Base-by-base conservation (phyloP, 2,329 filamentous ascomycete species). In the Aspergillus luchuensis region DNA sequence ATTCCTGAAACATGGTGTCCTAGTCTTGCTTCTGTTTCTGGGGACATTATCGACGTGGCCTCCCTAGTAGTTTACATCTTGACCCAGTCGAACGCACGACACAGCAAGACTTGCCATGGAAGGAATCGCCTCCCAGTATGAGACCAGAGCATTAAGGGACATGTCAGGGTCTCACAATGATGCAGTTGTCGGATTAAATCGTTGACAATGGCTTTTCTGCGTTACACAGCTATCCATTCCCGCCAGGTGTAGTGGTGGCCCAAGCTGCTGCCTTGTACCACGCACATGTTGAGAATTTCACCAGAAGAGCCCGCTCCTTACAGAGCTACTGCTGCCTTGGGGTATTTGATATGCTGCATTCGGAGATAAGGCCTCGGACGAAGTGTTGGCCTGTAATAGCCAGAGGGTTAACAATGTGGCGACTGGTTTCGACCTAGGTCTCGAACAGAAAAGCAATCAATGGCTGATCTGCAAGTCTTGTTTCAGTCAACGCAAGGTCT, bases 1-100 rank as follows among this genome's bases (percentile, higher is more conserved):
- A 75, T 30, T 81, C 76, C 39, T 69, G 58, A 1, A 80, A 82
- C 13, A 81, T 69, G 8, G 8, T 11, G 6, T 11, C n/a, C 25
- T 8, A 19, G 28, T 33, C 25, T 50, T 50, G 10, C 19, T 11
- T 23, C 41, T 45, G 19, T 13, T 13, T 36, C 11, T 11, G 39
- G 17, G 10, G 19, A 5, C 41, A 23, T 6, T 45, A 5, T 23
- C 10, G 41, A 23, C 41, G 21, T 45, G 21, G 41, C 10, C 10
- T 19, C 17, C 17, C 11, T 23, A 6, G 10, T 45, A 23, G 10
- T 45, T 13, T n/a, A 45, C 19, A 11, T 28, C 47, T 49, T 15
- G 15, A 25, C 45, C 8, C 23, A n/a, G 21, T 30, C 23, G 4
- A 25, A 49, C 33, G 47, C 47, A 50, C n/a, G 15, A 17, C 47